A percentile compares a stretch with the other conserved stretches of the same genome.
phyloP scores from a whole-genome alignment of 2,329 filamentous ascomycete species.

The Neonectria neomacrospora region DNA sequence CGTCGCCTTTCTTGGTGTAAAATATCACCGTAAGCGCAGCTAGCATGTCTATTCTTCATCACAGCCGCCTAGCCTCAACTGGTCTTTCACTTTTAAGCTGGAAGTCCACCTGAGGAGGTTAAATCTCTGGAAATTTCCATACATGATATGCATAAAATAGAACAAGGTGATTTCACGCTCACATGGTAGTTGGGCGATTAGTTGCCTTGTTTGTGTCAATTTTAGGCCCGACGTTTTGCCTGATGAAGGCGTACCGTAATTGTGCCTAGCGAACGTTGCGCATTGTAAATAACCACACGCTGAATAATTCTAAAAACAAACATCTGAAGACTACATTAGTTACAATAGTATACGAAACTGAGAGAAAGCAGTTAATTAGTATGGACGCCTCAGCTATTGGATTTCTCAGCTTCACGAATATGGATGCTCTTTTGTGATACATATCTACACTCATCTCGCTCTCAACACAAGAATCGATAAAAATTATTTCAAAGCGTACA shows the following conservation, averaged over 20 bases:
- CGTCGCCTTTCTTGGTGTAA: background rate
- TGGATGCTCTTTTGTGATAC: background rate
- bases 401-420: background rate
- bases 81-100: background rate
- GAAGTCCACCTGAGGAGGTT: background rate
- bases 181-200: too few species aligned
- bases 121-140: too few species aligned
- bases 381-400: too few species aligned
- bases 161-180: too few species aligned
- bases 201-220: background rate
- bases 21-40: background rate
- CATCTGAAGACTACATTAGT: background rate
- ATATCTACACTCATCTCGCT: background rate
- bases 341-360: too few species aligned
- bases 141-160: too few species aligned
- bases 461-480: background rate
- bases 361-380: too few species aligned
- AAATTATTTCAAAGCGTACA: background rate
- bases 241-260: background rate
- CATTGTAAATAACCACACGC: background rate
- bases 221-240: background rate
- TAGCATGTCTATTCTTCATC: background rate
- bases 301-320: background rate
- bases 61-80: background rate
- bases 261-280: background rate